Base-by-base conservation (phyloP, 164 flowering plant genomes). In the Warburgia ugandensis region DNA sequence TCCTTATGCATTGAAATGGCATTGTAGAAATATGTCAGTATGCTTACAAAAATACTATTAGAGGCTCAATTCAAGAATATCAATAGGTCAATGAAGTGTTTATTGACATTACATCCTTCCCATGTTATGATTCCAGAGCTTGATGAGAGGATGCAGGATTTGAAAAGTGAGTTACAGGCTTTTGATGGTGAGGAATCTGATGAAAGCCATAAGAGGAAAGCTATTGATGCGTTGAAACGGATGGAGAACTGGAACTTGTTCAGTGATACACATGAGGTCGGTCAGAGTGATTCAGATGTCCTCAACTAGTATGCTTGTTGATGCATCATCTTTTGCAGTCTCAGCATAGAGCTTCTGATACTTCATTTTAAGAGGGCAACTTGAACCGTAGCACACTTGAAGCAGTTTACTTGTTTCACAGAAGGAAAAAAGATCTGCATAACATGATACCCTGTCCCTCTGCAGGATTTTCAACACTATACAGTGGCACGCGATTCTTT, bases 161-260 rank as follows among this genome's bases (percentile, higher is more conserved):
- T 92, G 69, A 86, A 70, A 63, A 77, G 68, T 59, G 99, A 92
- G 68, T 87, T 92, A 20, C 73, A 80, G 70, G 72, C 91, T 30
- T 78, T 82, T 64, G 96, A 84, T 55, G 82, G 80, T 48, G 94
- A 74, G 64, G 89, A 83, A 47, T 63, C 73, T 68, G 92, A 84
- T 68, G 95, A 92, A 70, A 76, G 36, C 60, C 95, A 82, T 66
- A 84, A 66, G 72, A 72, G 38, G 56, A 88, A 92, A 70, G 99
- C 99, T 16, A 29, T 67, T 33, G 90, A 86, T 21, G 92, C 96
- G 37, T 62, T 86, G 52, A 79, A 68, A 60, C 71, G 96, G 47
- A 86, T 91, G 92, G 97, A 91, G 68, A 86, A 58, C 58, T 91
- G 97, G 97, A 91, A 87, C 71, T 70, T 92, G 67, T 92, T 66